Evolutionary conservation across 257 asterid species (phyloP), one percentile per base, ranked within the genome.

Genomic region (Solanum chilense): DNA sequence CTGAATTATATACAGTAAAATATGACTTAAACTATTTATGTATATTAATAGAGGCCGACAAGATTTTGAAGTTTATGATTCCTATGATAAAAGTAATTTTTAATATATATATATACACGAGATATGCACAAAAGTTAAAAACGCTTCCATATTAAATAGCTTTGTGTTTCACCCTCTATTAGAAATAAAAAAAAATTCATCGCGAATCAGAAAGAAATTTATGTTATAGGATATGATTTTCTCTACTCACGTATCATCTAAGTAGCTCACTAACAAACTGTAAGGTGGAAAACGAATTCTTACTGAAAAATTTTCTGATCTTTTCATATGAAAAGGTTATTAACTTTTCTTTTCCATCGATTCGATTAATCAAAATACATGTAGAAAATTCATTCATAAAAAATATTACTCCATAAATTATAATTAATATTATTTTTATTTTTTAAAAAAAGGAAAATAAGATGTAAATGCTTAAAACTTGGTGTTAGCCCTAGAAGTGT

Each of bases 221-320:
- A 1, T 52, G 0, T 18, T 52, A 18, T 16, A 52, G 0, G 3
- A 18, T 4, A 52, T 18, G 62, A 7, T 52, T 16, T 52, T 5
- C 18, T 52, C 2, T 52, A 18, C 2, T 52, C n/a, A 18, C 18
- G 8, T 16, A 0, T 52, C n/a, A 52, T 18, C 9, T 0, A 52
- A 52, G n/a, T 18, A 52, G n/a, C 62, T 52, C n/a, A 52, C 0
- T 18, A 9, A 18, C 0, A 16, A 52, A 52, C 7, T 52, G 0
- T 1, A 52, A 6, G 10, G 20, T 16, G 23, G 0, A 4, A 16
- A 52, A 1, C 0, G 0, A 52, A 16, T 52, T 52, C 4, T 6
- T 23, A 52, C 9, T 52, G 10, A 0, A 1, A 52, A 52, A 52
- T 16, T 52, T 18, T 52, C 9, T 42, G 3, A 42, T 42, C 0